Evolutionary conservation across 73 alveolate species (phyloP).

Genomic region (Stentor roeselii): DNA sequence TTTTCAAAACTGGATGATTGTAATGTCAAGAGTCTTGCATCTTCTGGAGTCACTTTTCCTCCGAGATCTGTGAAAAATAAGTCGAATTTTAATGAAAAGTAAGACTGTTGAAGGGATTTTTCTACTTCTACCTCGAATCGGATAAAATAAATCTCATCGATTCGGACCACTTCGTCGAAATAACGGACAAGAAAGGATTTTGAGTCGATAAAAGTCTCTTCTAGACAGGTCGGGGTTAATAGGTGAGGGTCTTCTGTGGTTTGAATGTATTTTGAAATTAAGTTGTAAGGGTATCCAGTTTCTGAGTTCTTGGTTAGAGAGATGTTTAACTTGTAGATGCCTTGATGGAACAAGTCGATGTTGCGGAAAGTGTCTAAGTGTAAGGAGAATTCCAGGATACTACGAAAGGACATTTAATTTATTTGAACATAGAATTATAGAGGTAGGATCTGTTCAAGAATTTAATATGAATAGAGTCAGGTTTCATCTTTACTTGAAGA

Average conservation of each 20-base stretch:
- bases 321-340: slow-evolving; percentile 32
- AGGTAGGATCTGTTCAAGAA: no score
- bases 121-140: slow-evolving; percentile 11
- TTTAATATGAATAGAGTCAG: no score
- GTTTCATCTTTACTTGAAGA: no score
- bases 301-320: background rate
- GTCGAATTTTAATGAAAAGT: background rate
- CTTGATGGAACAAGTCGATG: slow-evolving; percentile 46
- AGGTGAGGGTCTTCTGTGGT: slow-evolving; percentile 27
- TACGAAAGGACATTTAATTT: slow-evolving; percentile 25
- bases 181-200: slow-evolving; percentile 65
- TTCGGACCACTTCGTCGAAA: slow-evolving; percentile 65
- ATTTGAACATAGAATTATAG: no score
- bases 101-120: background rate
- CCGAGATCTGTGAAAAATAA: slow-evolving; percentile 9
- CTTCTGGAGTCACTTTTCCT: slow-evolving; percentile 23
- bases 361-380: slow-evolving; percentile 43
- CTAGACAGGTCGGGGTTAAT: slow-evolving; percentile 35
- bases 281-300: slow-evolving; percentile 22
- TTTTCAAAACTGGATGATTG: background rate
- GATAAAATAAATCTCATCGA: background rate
- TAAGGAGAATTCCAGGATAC: slow-evolving; percentile 19
- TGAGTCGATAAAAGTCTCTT: slow-evolving; percentile 52
- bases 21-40: background rate
- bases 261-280: background rate